Evolutionary conservation across 1,284 basidiomycete species (phyloP).

Genomic region (Phellopilus nigrolimitatus): DNA sequence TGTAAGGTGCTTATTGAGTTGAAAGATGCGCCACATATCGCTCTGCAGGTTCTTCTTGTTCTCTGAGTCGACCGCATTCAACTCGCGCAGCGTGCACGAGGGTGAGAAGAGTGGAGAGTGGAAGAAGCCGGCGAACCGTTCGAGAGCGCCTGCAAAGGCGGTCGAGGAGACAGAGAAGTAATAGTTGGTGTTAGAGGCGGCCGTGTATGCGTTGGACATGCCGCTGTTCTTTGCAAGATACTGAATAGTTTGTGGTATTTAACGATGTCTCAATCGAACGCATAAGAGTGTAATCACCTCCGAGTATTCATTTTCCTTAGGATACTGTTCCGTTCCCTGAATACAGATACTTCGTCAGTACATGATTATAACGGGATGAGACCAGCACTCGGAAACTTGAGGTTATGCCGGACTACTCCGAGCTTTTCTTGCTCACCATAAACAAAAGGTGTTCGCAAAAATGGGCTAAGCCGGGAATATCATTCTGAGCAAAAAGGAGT

Average conservation of each 20-base stretch:
- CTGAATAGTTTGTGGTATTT: constrained; percentile 32
- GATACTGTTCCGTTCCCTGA: constrained; percentile 79
- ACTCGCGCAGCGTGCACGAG: constrained; percentile 89
- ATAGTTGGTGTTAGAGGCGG: constrained; percentile 92
- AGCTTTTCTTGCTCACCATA: constrained; percentile 79
- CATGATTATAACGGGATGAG: constrained; percentile 21
- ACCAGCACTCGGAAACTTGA: no score
- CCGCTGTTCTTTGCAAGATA: constrained; percentile 92
- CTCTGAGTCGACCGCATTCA: constrained; percentile 97
- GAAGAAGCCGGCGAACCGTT: constrained; percentile 94
- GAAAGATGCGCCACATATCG: constrained; percentile 97
- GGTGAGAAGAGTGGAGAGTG: constrained; percentile 88
- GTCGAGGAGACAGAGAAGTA: constrained; percentile 88
- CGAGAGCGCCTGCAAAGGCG: constrained; percentile 81
- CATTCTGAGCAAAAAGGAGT: constrained; percentile 45
- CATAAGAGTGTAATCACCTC: constrained; percentile 42
- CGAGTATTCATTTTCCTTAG: constrained; percentile 89
- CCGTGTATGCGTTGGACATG: constrained; percentile 90
- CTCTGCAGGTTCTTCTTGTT: constrained; percentile 97
- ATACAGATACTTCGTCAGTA: constrained; percentile 2
- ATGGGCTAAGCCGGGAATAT: constrained; percentile 87
- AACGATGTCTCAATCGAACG: constrained; percentile 2
- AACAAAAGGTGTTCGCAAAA: constrained; percentile 96
- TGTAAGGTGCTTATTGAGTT: constrained; percentile 89
- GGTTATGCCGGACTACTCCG: no score